Base-by-base conservation (phyloP, 345 rosid genomes). In the Aquilaria malaccensis region DNA sequence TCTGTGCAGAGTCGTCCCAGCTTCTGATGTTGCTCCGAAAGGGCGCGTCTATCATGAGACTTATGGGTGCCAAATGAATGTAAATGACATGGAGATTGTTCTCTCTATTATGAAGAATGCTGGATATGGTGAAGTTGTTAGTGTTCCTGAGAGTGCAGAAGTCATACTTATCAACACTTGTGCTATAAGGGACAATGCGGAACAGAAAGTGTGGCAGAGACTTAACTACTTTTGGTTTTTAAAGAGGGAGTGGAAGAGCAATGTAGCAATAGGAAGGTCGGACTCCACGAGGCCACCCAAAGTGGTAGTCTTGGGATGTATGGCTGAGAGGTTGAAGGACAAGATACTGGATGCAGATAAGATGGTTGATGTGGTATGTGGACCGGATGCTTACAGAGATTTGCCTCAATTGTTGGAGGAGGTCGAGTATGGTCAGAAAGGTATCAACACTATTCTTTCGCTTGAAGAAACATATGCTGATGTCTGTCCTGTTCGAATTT, bases 301-400 rank as follows among this genome's bases (percentile, higher is more conserved):
- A 80, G 89, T 94, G 33, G 99, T 86, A 32, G 96, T 94, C 6
- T 77, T 94, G 73, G 99, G 99, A 58, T 94, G 99, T 75, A 89
- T 94, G 97, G 96, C 97, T 48, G 99, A 94, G 69, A 83, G 99
- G 72, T 65, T 87, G 47, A 94, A 94, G 72, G 97, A 89, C 3
- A 89, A 84, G 81, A 89, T 94, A 63, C 77, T 94, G 11, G 96
- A 86, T 78, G 73, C 97, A 0, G 95, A 94, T 76, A 94, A 89
- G 80, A 94, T 94, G 97, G 99, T 94, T 51, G 97, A 89, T 77
- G 99, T 89, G 59, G 99, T 94, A 2, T 89, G 99, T 2, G 97
- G 96, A 9, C 92, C 96, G 12, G 96, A 94, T 77, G 99, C 99
- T 29, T 94, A 87, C 60, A 82, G 99, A 72, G 97, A 89, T 72